Evolutionary conservation across 2,329 filamentous ascomycete species (phyloP), one percentile per base, ranked within the genome.

Genomic region (Hypomyces perniciosus): DNA sequence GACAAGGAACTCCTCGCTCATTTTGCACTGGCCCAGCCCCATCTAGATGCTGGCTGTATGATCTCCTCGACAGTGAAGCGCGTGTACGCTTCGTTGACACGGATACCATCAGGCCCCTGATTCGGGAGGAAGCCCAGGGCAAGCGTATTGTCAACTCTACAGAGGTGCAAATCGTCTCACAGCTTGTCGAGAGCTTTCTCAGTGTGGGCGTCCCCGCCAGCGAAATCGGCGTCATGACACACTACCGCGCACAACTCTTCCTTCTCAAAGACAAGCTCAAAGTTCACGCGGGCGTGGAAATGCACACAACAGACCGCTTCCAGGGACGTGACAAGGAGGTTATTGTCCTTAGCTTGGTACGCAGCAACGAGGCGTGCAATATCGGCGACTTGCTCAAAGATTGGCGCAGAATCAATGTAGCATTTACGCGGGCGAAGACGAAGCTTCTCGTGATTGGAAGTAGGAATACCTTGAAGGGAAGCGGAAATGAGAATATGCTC

Each of bases 271-370:
- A 91, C 54, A 77, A 77, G 8, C 79, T 96, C 33, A 80, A 81
- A 31, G 73, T 71, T 39, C 69, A 76, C 59, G 51, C 75, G 0
- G 79, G 80, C 2, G 83, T 99, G 1, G 93, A 99, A 69, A 90
- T 97, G 79, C 90, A 99, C 68, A 97, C 93, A 0, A 91, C 93
- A 3, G 93, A 99, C 69, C 90, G 92, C 41, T 99, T 96, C 68
- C 93, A 99, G 66, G 93, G 93, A 6, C 82, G 93, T 8, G 93
- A 99, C 70, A 99, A 99, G 65, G 90, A 96, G 63, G 85, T 95
- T 3, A 81, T 97, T 1, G 81, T 99, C 10, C 78, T 99, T 7
- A 89, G 83, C 50, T 84, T 95, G 30, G 93, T 97, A 10, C 81
- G 93, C 30, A 92, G 84, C 65, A 99, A 99, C 61, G 84, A 91